A percentile compares a stretch with the other conserved stretches of the same genome.
phyloP scores from a whole-genome alignment of 2,329 filamentous ascomycete species.

The Fusarium gaditjirri region DNA sequence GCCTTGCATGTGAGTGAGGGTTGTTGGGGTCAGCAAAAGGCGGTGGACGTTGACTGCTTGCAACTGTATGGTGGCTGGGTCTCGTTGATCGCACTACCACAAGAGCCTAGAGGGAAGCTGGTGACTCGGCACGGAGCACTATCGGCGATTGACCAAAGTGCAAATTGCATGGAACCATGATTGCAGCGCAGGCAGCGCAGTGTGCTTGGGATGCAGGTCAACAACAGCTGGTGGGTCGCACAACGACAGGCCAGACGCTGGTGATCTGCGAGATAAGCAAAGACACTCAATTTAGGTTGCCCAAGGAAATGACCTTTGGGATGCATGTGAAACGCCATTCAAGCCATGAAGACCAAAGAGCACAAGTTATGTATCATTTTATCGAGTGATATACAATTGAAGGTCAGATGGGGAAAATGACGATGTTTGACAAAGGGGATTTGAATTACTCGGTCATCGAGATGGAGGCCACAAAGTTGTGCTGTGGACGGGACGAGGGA shows the following conservation, averaged over 20 bases:
- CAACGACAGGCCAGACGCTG: slow-evolving; percentile 9
- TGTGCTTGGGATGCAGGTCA: slow-evolving; percentile 30
- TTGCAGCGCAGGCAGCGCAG: slow-evolving; percentile 14
- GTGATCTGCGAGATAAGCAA: slow-evolving; percentile 40
- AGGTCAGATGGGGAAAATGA: slow-evolving; percentile 5
- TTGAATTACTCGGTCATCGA: background rate
- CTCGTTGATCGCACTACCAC: slow-evolving; percentile 22
- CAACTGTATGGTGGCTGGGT: slow-evolving; percentile 8
- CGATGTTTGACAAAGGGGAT: slow-evolving; percentile 2
- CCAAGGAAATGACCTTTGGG: background rate
- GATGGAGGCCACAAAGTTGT: background rate
- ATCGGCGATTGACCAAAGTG: slow-evolving; percentile 24
- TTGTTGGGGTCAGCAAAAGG: slow-evolving; percentile 30
- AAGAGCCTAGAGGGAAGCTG: slow-evolving; percentile 15
- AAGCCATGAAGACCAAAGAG: background rate
- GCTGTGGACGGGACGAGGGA: slow-evolving; percentile 18
- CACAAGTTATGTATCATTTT: background rate
- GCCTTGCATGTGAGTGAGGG: slow-evolving; percentile 4
- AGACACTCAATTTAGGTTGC: background rate
- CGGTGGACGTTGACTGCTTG: slow-evolving; percentile 26
- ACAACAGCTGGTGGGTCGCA: slow-evolving; percentile 32
- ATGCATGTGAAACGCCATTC: background rate
- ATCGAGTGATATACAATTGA: slow-evolving; percentile 16
- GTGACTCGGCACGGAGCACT: slow-evolving; percentile 31
- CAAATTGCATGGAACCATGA: slow-evolving; percentile 41